Conservation (phyloP, 495 filamentous ascomycete genomes). For the Neurospora sp. region DNA sequence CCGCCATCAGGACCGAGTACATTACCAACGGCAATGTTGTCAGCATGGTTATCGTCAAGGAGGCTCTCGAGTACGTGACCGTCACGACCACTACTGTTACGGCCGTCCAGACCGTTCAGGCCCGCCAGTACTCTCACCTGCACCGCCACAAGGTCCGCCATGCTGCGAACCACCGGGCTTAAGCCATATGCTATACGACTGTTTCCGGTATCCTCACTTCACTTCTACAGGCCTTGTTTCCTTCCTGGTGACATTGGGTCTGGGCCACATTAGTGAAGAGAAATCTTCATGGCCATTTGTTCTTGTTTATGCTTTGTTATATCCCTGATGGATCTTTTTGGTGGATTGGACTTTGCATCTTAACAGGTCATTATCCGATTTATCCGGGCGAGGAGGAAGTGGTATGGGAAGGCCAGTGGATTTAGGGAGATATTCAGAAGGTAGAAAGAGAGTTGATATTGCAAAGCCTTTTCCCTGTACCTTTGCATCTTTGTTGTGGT, state of each 20-base stretch:
- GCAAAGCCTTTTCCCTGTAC: neutral
- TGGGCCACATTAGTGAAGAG: slow-evolving; percentile 2
- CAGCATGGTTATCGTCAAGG: slow-evolving; percentile 34
- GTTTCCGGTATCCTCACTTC: neutral
- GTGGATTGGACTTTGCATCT: neutral
- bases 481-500: neutral
- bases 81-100: slow-evolving; percentile 13
- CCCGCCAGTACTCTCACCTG: slow-evolving; percentile 13
- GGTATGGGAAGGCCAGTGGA: slow-evolving; percentile 1
- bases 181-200: neutral
- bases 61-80: slow-evolving; percentile 35
- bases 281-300: slow-evolving; percentile 5
- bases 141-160: slow-evolving; percentile 15
- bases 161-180: neutral
- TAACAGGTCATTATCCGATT: neutral
- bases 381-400: neutral
- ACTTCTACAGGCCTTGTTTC: neutral
- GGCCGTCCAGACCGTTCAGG: slow-evolving; percentile 10
- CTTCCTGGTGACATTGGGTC: neutral
- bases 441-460: neutral
- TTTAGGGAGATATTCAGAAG: neutral
- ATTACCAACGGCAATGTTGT: slow-evolving; percentile 30
- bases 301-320: slow-evolving; percentile 3
- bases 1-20: slow-evolving; percentile 33
- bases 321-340: slow-evolving; percentile 1